Conservation (phyloP, 345 rosid species). For the Ailanthus altissimus region DNA sequence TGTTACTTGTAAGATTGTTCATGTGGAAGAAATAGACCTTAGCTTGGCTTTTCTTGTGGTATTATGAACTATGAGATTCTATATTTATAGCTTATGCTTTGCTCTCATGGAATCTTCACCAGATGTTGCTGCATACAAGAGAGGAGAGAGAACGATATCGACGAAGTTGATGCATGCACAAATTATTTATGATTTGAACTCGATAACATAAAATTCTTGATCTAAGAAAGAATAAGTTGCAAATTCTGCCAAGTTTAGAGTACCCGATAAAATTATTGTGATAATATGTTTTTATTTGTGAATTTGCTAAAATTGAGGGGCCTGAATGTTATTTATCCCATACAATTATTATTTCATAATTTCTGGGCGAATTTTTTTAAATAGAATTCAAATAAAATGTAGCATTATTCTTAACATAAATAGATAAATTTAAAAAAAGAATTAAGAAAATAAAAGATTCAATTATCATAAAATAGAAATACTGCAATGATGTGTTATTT, state of each 20-base stretch:
- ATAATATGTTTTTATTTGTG: too few relatives aligned
- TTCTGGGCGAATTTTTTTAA: too few relatives aligned
- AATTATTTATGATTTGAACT: background rate
- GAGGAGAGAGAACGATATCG: background rate
- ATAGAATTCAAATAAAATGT: too few relatives aligned
- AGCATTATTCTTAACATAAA: too few relatives aligned
- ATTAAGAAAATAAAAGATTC: too few relatives aligned
- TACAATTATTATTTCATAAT: too few relatives aligned
- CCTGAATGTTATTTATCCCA: too few relatives aligned
- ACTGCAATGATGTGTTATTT: too few relatives aligned
- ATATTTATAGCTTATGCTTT: background rate
- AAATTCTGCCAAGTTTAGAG: too few relatives aligned
- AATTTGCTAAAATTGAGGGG: too few relatives aligned
- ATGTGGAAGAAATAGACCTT: background rate
- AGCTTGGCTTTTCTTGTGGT: background rate
- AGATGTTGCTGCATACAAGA: too few relatives aligned
- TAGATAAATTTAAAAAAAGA: background rate
- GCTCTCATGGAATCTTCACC: background rate
- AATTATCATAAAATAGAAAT: background rate
- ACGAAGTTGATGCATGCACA: background rate
- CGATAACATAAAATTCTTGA: background rate
- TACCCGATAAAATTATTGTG: too few relatives aligned
- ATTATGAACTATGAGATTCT: background rate
- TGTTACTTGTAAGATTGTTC: background rate
- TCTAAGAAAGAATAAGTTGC: background rate